Evolutionary conservation across 78 protist genomes (phyloP), one percentile per base, ranked within the genome.

Genomic region (Dictyostelium purpureum): DNA sequence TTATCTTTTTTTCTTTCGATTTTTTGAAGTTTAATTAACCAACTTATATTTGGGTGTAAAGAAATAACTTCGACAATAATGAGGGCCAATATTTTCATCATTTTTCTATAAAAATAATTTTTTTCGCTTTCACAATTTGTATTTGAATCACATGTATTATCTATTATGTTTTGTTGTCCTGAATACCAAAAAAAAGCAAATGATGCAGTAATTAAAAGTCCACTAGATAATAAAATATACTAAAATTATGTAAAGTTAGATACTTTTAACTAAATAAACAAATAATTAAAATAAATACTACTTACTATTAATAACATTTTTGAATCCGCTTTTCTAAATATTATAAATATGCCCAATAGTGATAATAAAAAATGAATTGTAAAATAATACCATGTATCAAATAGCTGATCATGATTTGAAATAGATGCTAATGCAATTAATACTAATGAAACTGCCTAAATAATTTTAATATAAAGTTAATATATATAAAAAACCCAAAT

Each of bases 171-270:
- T 16, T 33, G 33, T 63, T 63, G 24, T 14, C 71, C 71, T 6
- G 71, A 63, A 63, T 63, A 63, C 71, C 71, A 63, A 63, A 63
- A 63, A 63, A 16, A 63, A 16, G 71, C 31, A 63, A 63, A 63
- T 63, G 71, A 63, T 7, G 71, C 71, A 3, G 71, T 14, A 4
- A 63, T 63, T 63, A 63, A 63, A 33, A 63, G 18, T 12, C 71
- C 71, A 63, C 71, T 63, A 6, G 33, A 18, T 63, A 63, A 31
- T 14, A 63, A 28, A 33, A 63, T 42, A 63, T 63, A 63, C 71
- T 61, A 6, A 49, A n/a, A 12, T 49, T 49, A 49, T 51, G 14
- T 6, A 16, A 49, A 6, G 6, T 49, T 49, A 16, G 2, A 49
- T 6, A 16, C 1, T 49, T 49, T 5, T 49, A 19, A 49, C 10